Evolutionary conservation across 208 protist genomes (phyloP).

Genomic region (Leptomonas pyrrhocoris): DNA sequence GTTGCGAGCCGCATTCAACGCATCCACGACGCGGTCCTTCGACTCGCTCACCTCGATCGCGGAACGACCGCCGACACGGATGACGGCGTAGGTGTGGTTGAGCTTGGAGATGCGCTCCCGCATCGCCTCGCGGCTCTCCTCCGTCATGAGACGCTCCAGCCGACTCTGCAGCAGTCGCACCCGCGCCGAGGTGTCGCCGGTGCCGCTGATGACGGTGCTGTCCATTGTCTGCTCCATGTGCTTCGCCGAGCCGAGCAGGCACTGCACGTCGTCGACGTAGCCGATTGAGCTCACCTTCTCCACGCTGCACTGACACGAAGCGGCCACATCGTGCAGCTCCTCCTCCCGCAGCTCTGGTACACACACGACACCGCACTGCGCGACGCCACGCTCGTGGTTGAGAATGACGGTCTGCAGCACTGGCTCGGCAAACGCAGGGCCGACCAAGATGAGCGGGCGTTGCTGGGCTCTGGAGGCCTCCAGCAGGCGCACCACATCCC

Average conservation of each 20-base stretch:
- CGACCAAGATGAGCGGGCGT: slow-evolving; percentile 78
- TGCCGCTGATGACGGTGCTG: slow-evolving; percentile 95
- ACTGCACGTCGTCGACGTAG: slow-evolving; percentile 63
- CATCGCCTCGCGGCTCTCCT: slow-evolving; percentile 97
- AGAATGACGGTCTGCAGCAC: slow-evolving; percentile 84
- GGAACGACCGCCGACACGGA: slow-evolving; percentile 97
- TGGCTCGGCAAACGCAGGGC: slow-evolving; percentile 63
- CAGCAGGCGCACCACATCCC: slow-evolving; percentile 73
- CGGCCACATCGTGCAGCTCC: slow-evolving; percentile 99
- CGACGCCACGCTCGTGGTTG: slow-evolving; percentile 98
- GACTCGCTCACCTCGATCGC: slow-evolving; percentile 99
- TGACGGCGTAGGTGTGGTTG: slow-evolving; percentile 91
- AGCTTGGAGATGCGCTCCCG: slow-evolving; percentile 94
- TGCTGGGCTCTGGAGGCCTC: slow-evolving; percentile 53
- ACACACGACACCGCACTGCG: slow-evolving; percentile 89
- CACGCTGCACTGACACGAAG: slow-evolving; percentile 95
- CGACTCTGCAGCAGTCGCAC: slow-evolving; percentile 94
- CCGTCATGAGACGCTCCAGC: slow-evolving; percentile 83
- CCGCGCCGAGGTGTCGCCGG: slow-evolving; percentile 80
- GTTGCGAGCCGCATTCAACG: slow-evolving; percentile 98
- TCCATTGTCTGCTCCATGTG: slow-evolving; percentile 95
- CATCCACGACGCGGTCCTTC: slow-evolving; percentile 99
- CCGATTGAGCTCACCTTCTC: slow-evolving; percentile 84
- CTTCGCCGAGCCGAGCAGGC: slow-evolving; percentile 64
- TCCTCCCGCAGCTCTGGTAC: slow-evolving; percentile 97